phyloP scores from a whole-genome alignment of 176 grass and related monocot genomes.

The Bonia amplexicaulis region DNA sequence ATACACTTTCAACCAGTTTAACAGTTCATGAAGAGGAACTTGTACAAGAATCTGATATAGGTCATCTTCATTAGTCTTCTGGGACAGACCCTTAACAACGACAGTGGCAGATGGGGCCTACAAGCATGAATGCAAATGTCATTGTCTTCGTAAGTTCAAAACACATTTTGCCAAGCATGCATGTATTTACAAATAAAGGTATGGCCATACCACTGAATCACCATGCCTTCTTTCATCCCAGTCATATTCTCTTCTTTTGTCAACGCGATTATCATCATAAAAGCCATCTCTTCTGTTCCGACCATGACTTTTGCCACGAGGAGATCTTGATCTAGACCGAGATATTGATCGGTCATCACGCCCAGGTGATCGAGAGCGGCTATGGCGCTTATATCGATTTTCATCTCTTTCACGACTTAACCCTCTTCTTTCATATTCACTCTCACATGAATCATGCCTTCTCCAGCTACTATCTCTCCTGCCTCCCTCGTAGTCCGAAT shows the following conservation, averaged over 20 bases:
- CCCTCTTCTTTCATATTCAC: slow-evolving; percentile 54
- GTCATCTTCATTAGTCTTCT: slow-evolving; percentile 87
- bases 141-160: slow-evolving; percentile 6
- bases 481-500: slow-evolving; percentile 68
- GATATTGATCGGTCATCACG: slow-evolving; percentile 61
- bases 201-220: slow-evolving; percentile 65
- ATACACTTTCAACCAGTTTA: slow-evolving; percentile 49
- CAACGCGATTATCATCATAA: slow-evolving; percentile 71
- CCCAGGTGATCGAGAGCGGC: slow-evolving; percentile 52
- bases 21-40: slow-evolving; percentile 46
- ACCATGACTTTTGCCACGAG: slow-evolving; percentile 50
- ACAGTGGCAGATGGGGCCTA: slow-evolving; percentile 83
- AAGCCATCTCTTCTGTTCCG: slow-evolving; percentile 58
- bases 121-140: slow-evolving; percentile 37
- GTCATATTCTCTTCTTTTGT: slow-evolving; percentile 72
- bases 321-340: slow-evolving; percentile 74
- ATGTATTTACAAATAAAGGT: neutral
- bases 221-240: slow-evolving; percentile 67
- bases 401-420: slow-evolving; percentile 67
- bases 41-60: slow-evolving; percentile 94
- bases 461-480: slow-evolving; percentile 66
- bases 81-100: slow-evolving; percentile 84
- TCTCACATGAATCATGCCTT: slow-evolving; percentile 54
- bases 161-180: neutral
- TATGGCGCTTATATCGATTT: slow-evolving; percentile 54